Evolutionary conservation across 2,329 filamentous ascomycete genomes (phyloP), one percentile per base, ranked within the genome.

Genomic region (Xylariaceae sp.): DNA sequence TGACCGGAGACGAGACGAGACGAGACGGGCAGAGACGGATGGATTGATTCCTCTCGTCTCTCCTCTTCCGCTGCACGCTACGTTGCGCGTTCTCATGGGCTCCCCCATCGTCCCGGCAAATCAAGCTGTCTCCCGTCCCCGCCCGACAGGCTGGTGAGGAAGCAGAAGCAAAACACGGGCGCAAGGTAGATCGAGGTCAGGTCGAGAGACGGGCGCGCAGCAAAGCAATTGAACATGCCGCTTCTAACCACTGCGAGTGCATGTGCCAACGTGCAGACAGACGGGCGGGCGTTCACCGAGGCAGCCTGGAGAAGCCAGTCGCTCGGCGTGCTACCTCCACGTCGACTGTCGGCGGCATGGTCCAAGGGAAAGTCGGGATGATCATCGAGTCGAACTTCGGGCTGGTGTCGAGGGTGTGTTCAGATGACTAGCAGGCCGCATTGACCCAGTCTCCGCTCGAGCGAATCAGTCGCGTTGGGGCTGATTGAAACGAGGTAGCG

Each of bases 81-180:
- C 53, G 53, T 55, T 53, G 53, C 53, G 53, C 53, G 40, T 45
- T 54, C 48, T 53, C 35, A 49, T 53, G 53, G 51, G 53, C 51
- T 48, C 44, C 44, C n/a, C 53, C 53, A 55, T 53, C 49, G 12
- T 36, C 33, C 51, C 51, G 51, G 51, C 51, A 55, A 55, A 53
- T 53, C 53, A 32, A 49, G 47, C 44, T 49, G 45, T 45, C 45
- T 39, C 36, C 32, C 42, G 48, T 49, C 51, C 48, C 53, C 51
- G 51, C 51, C 53, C 48, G 38, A 40, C 42, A n/a, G n/a, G n/a
- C 43, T 51, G 48, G 15, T 38, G 51, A 44, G 33, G 11, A 32
- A 31, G 44, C 27, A 30, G 12, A 33, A 31, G 42, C 44, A 22
- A 41, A 39, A 18, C 12, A 44, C 19, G 18, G 31, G 17, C 31